phyloP scores from a whole-genome alignment of 2,329 filamentous ascomycete species.

The Arthrobotrys conoides region DNA sequence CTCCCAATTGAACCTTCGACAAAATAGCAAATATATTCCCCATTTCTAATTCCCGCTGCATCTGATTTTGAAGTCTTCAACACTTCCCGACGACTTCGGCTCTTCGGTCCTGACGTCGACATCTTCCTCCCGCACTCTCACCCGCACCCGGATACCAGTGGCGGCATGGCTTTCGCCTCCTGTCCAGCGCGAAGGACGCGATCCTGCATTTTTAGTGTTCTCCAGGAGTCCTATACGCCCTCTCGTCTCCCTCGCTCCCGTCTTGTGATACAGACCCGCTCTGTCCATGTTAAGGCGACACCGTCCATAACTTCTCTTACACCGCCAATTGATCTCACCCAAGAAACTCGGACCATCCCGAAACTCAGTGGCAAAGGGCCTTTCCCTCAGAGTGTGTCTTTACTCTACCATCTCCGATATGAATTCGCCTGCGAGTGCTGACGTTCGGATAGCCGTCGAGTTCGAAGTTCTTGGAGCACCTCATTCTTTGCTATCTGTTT shows the following conservation, averaged over 20 bases:
- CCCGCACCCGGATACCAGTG: constrained; percentile 3
- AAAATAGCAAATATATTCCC: constrained; percentile 15
- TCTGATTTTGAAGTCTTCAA: constrained; percentile 38
- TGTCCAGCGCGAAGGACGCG: constrained; percentile 53
- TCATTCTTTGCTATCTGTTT: constrained; percentile 93
- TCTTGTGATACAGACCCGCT: constrained; percentile 50
- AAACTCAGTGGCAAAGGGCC: constrained; percentile 64
- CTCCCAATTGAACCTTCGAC: constrained; percentile 26
- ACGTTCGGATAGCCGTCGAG: constrained; percentile 78
- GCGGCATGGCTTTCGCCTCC: constrained; percentile 57
- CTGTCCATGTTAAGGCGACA: constrained; percentile 64
- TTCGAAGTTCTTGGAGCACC: constrained; percentile 95
- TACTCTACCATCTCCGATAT: neutral
- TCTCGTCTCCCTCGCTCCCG: constrained; percentile 22
- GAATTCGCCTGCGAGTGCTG: constrained; percentile 8
- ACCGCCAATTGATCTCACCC: constrained; percentile 63
- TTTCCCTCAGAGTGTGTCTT: constrained; percentile 63
- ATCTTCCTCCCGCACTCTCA: constrained; percentile 15
- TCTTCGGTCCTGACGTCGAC: constrained; percentile 36
- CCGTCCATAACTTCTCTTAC: constrained; percentile 63
- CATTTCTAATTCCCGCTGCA: neutral
- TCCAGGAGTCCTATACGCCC: constrained; percentile 29
- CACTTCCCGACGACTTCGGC: constrained; percentile 31
- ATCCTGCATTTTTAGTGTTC: constrained; percentile 45
- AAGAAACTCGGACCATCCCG: constrained; percentile 63